phyloP scores from a whole-genome alignment of 345 rosid genomes.

The Camelina hispida region DNA sequence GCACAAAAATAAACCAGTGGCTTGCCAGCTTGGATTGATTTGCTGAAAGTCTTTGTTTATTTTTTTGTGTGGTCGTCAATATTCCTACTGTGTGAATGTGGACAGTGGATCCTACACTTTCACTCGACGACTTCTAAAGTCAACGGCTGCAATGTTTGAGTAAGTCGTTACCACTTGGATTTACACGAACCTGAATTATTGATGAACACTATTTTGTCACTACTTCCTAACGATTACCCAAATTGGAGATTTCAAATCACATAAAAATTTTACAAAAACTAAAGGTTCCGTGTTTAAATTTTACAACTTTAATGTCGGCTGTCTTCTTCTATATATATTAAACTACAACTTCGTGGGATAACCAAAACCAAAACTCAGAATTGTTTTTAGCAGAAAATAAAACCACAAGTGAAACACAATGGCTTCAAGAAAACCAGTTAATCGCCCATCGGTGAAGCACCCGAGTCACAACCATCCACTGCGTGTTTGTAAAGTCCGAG shows the following conservation, averaged over 20 bases:
- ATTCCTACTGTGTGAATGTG: constrained; percentile 1
- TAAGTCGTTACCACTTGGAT: constrained; percentile 15
- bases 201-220: constrained; percentile 16
- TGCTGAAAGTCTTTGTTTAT: no score
- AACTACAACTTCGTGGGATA: constrained; percentile 1
- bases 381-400: constrained; percentile 7
- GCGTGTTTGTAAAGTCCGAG: constrained; percentile 6
- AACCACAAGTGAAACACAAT: constrained; percentile 8
- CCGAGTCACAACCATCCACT: constrained; percentile 35
- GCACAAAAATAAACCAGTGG: no score
- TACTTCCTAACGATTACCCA: background rate
- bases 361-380: background rate
- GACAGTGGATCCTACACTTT: background rate
- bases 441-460: constrained; percentile 30
- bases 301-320: constrained; percentile 10
- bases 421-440: constrained; percentile 29
- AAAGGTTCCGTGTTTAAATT: background rate
- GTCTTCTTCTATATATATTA: constrained; percentile 13
- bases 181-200: background rate
- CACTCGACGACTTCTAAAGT: constrained; percentile 33
- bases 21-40: no score
- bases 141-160: constrained; percentile 9
- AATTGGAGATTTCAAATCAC: background rate
- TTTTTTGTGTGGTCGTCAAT: background rate
- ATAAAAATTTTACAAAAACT: background rate